phyloP scores from a whole-genome alignment of 1,284 basidiomycete genomes.

The Apiotrichum sp. region DNA sequence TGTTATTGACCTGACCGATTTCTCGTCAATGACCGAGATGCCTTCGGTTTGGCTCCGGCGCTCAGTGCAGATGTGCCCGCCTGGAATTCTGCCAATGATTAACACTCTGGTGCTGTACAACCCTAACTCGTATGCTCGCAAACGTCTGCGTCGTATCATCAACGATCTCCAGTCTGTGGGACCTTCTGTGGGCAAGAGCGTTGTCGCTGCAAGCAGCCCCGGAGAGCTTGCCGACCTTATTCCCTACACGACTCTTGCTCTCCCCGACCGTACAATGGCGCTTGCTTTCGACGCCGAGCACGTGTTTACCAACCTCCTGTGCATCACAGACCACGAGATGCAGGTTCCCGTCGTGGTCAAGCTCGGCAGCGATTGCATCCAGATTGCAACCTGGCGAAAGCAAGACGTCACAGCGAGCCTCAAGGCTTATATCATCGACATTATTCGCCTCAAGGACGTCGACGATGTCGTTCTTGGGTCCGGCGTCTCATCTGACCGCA shows the following conservation, averaged over 20 bases:
- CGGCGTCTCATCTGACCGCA: slow-evolving; percentile 67
- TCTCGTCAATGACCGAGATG: slow-evolving; percentile 67
- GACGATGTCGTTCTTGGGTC: slow-evolving; percentile 78
- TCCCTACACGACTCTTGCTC: slow-evolving; percentile 50
- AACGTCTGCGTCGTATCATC: slow-evolving; percentile 58
- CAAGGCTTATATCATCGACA: slow-evolving; percentile 43
- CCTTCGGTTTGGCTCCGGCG: slow-evolving; percentile 76
- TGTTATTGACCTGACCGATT: slow-evolving; percentile 75
- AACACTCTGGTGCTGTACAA: slow-evolving; percentile 64
- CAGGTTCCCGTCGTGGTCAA: slow-evolving; percentile 43
- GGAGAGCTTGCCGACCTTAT: slow-evolving; percentile 69
- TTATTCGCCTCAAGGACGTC: slow-evolving; percentile 54
- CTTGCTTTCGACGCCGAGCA: slow-evolving; percentile 40
- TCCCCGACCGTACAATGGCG: slow-evolving; percentile 40
- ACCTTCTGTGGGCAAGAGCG: slow-evolving; percentile 53
- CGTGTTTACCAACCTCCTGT: slow-evolving; percentile 40
- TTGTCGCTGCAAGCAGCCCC: slow-evolving; percentile 51
- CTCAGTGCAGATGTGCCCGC: slow-evolving; percentile 68
- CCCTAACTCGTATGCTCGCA: slow-evolving; percentile 66
- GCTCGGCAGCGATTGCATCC: slow-evolving; percentile 37
- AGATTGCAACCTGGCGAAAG: slow-evolving; percentile 42
- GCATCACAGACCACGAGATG: slow-evolving; percentile 38
- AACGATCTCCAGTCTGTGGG: slow-evolving; percentile 63
- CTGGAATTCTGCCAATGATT: slow-evolving; percentile 29
- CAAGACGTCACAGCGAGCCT: slow-evolving; percentile 30